Evolutionary conservation across 2,329 filamentous ascomycete species (phyloP).

Genomic region (Cercospora beticola): DNA sequence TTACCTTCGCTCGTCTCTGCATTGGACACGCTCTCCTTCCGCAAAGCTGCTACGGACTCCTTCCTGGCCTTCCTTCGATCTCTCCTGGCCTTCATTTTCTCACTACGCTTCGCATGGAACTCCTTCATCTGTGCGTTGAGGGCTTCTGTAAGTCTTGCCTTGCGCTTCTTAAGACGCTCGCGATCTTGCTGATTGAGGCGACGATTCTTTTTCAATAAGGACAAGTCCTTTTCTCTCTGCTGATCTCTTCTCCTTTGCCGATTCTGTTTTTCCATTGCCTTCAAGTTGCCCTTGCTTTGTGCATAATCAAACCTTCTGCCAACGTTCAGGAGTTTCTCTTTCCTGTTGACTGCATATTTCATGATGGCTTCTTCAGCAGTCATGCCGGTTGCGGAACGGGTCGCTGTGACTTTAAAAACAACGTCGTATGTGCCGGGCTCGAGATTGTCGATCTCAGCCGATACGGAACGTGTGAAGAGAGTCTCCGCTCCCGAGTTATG

Average conservation of each 20-base stretch:
- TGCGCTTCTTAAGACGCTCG: slow-evolving; percentile 28
- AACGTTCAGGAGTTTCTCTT: slow-evolving; percentile 73
- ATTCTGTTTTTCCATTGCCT: slow-evolving; percentile 50
- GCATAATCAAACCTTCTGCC: slow-evolving; percentile 70
- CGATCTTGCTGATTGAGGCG: slow-evolving; percentile 43
- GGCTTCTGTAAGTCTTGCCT: slow-evolving; percentile 29
- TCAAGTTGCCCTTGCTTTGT: slow-evolving; percentile 62
- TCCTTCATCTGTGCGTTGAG: slow-evolving; percentile 31
- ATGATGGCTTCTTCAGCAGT: slow-evolving; percentile 68
- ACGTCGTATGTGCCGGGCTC: slow-evolving; percentile 74
- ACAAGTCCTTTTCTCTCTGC: slow-evolving; percentile 37
- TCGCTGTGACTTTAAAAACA: slow-evolving; percentile 71
- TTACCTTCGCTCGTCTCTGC: slow-evolving; percentile 4
- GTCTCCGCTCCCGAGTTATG: slow-evolving; percentile 47
- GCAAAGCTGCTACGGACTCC: neutral
- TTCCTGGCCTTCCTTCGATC: slow-evolving; percentile 11
- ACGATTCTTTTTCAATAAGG: slow-evolving; percentile 41
- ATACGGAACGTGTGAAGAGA: slow-evolving; percentile 72
- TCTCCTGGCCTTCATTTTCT: slow-evolving; percentile 18
- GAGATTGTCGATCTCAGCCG: slow-evolving; percentile 68
- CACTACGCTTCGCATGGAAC: slow-evolving; percentile 18
- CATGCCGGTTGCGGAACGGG: slow-evolving; percentile 51
- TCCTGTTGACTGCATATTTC: slow-evolving; percentile 59
- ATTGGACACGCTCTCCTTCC: neutral
- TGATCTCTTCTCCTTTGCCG: slow-evolving; percentile 17